phyloP scores from a whole-genome alignment of 192 early-diverging fungal genomes.

The Martensiomyces pterosporus region DNA sequence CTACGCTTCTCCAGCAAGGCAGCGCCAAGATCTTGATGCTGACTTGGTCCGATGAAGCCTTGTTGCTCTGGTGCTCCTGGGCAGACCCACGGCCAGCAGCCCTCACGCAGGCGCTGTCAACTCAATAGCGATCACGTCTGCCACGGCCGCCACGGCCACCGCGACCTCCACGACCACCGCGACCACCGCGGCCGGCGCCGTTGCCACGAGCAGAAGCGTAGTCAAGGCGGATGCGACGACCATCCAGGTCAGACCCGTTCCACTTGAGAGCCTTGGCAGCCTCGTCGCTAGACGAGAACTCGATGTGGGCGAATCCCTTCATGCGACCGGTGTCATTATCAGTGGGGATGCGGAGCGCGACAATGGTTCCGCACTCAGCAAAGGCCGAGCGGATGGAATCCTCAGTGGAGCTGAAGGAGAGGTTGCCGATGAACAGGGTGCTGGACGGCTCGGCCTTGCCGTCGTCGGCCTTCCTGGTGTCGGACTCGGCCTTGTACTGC shows the following conservation, averaged over 20 bases:
- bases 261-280: slow-evolving; percentile 90
- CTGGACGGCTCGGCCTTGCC: slow-evolving; percentile 55
- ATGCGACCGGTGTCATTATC: slow-evolving; percentile 76
- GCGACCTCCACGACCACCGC: slow-evolving; percentile 28
- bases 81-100: too few species aligned
- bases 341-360: slow-evolving; percentile 73
- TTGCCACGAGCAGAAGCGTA: slow-evolving; percentile 57
- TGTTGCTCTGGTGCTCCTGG: too few species aligned
- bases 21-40: too few species aligned
- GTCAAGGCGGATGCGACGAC: slow-evolving; percentile 83
- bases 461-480: slow-evolving; percentile 31
- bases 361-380: slow-evolving; percentile 88
- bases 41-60: too few species aligned
- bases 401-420: slow-evolving; percentile 88
- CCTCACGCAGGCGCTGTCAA: too few species aligned
- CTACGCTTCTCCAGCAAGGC: too few species aligned
- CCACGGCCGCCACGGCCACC: slow-evolving; percentile 55
- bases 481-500: slow-evolving; percentile 9
- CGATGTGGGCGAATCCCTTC: slow-evolving; percentile 96
- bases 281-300: slow-evolving; percentile 86
- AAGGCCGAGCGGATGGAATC: slow-evolving; percentile 88
- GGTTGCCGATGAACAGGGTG: slow-evolving; percentile 82
- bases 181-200: slow-evolving; percentile 28
- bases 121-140: too few species aligned
- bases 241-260: slow-evolving; percentile 73